phyloP scores from a whole-genome alignment of 768 basidiomycete genomes.

The Pleurotus giganteus region DNA sequence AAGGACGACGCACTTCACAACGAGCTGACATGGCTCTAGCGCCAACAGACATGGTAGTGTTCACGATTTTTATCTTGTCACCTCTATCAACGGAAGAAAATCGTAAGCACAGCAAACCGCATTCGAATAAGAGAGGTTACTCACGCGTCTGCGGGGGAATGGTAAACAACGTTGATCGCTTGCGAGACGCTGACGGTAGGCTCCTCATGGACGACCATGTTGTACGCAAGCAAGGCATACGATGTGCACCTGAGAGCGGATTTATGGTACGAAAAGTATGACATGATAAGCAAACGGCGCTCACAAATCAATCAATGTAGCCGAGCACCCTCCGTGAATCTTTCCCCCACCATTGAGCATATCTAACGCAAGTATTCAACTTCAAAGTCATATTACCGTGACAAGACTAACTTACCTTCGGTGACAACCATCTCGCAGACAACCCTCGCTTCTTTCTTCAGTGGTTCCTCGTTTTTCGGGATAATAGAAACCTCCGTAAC shows the following conservation, averaged over 20 bases:
- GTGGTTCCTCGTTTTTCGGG: slow-evolving; percentile 24
- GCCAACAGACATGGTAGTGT: slow-evolving; percentile 49
- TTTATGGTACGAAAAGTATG: neutral
- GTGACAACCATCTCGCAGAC: slow-evolving; percentile 25
- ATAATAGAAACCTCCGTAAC: slow-evolving; percentile 22
- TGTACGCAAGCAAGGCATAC: slow-evolving; percentile 6
- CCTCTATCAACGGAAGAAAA: slow-evolving; percentile 28
- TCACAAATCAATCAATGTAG: slow-evolving; percentile 43
- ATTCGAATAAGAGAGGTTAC: slow-evolving; percentile 16
- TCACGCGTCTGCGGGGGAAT: slow-evolving; percentile 53
- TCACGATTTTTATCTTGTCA: slow-evolving; percentile 49
- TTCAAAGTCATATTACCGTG: slow-evolving; percentile 16
- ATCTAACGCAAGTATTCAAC: slow-evolving; percentile 16
- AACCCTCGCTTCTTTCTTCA: slow-evolving; percentile 24
- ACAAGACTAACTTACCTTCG: slow-evolving; percentile 20
- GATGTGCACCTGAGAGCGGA: neutral
- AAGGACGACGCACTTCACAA: slow-evolving; percentile 38
- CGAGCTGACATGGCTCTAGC: slow-evolving; percentile 44
- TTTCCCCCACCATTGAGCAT: slow-evolving; percentile 43
- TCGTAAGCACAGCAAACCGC: neutral
- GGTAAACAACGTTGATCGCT: slow-evolving; percentile 51
- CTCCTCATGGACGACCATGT: neutral
- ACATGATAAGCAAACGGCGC: too few relatives aligned
- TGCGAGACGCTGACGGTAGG: slow-evolving; percentile 40
- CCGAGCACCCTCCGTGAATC: slow-evolving; percentile 57